phyloP scores from a whole-genome alignment of 352 stramenopile species.

The Globisporangium camurandrum region DNA sequence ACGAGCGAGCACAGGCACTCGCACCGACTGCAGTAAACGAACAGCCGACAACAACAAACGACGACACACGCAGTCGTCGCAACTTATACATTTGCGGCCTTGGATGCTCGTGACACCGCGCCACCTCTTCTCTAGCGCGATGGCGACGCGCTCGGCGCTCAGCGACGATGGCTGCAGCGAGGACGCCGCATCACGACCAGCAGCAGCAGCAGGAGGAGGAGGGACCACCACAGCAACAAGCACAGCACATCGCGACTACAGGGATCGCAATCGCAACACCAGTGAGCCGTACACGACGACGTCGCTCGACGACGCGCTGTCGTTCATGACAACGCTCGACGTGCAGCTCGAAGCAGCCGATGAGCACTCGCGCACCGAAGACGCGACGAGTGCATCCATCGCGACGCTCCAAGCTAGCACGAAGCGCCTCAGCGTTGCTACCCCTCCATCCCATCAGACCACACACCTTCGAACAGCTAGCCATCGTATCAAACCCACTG shows the following conservation, averaged over 20 bases:
- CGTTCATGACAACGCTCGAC: conserved; percentile 6
- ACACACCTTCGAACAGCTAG: neutral
- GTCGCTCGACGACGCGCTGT: conserved; percentile 11
- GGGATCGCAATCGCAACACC: too few species aligned
- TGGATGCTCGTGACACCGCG: neutral
- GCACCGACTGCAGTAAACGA: too few species aligned
- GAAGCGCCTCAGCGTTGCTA: too few species aligned
- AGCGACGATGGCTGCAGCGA: neutral
- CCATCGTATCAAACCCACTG: neutral
- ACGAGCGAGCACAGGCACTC: too few species aligned
- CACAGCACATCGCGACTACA: too few species aligned
- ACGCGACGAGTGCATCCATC: neutral
- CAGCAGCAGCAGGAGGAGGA: too few species aligned
- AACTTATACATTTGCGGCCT: neutral
- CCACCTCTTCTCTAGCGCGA: neutral
- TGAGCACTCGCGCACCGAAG: neutral
- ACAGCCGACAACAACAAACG: too few species aligned
- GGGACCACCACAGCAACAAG: neutral
- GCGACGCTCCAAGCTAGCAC: too few species aligned
- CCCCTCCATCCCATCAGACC: neutral
- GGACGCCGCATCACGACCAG: neutral
- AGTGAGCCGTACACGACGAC: neutral
- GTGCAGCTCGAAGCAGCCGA: neutral
- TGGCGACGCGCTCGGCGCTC: neutral
- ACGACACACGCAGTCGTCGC: too few species aligned